phyloP scores from a whole-genome alignment of 306 rosid species.

The Quercus parvula region DNA sequence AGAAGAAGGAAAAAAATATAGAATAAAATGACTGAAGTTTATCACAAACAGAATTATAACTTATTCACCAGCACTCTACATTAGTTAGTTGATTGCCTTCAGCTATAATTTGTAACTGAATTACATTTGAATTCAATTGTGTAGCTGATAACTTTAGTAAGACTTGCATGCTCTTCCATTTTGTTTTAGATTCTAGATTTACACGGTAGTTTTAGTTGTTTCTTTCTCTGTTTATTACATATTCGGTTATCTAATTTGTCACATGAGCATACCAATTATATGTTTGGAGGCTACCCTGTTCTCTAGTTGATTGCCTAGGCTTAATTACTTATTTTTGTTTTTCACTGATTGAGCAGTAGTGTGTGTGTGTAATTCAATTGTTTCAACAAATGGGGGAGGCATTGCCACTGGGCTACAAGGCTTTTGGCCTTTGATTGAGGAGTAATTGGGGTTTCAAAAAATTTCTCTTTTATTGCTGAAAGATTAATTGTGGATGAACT shows the following conservation, averaged over 20 bases:
- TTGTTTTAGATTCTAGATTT: not conserved
- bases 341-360: not conserved
- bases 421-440: not conserved
- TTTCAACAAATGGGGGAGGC: too few relatives aligned
- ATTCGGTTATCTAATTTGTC: not conserved
- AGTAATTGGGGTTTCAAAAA: not conserved
- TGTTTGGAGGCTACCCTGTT: not conserved
- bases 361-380: too few relatives aligned
- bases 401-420: too few relatives aligned
- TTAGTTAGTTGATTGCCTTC: not conserved
- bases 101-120: not conserved
- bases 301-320: not conserved
- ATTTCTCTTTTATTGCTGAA: not conserved
- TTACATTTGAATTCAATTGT: not conserved
- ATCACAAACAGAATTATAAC: not conserved
- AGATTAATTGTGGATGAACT: not conserved
- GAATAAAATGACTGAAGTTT: not conserved
- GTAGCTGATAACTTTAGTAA: too few relatives aligned
- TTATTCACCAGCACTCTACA: not conserved
- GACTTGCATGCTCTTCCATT: not conserved
- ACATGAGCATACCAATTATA: not conserved
- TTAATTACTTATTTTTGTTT: not conserved
- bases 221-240: not conserved
- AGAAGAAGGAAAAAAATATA: not conserved
- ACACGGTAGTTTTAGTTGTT: not conserved